These are phyloP conservation scores for Thuja plicata DNA, from an alignment of 83 land plant genomes.

Conservation along the genomic window DNA sequence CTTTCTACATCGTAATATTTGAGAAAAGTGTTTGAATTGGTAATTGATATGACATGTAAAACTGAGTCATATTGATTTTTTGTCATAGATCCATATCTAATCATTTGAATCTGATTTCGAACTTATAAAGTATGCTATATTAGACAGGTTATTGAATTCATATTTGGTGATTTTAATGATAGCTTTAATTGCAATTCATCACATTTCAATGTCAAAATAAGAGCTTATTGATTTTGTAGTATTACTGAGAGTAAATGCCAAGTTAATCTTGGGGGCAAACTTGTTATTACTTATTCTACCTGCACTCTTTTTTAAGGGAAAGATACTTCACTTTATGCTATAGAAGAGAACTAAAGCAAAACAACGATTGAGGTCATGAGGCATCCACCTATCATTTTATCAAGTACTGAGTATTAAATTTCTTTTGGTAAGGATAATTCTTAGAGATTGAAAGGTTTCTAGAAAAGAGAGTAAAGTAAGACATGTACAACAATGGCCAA, in stretches of 20 bases:
- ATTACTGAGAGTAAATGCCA: neutral
- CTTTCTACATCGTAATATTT: neutral
- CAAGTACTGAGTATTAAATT: neutral
- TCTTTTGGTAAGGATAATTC: neutral
- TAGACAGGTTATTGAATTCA: neutral
- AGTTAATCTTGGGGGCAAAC: neutral
- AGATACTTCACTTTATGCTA: neutral
- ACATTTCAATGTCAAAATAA: neutral
- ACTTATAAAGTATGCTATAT: neutral
- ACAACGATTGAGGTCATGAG: neutral
- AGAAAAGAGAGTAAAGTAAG: neutral
- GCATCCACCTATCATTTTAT: slow-evolving; percentile 3
- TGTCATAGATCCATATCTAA: neutral
- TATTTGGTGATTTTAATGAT: neutral
- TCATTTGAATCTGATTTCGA: neutral
- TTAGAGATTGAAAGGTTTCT: neutral
- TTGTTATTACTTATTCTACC: neutral
- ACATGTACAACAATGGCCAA: slow-evolving; percentile 10
- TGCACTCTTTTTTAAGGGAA: neutral
- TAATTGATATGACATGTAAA: neutral
- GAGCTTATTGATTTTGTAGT: neutral
- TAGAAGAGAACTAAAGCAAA: neutral
- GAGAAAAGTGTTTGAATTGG: neutral
- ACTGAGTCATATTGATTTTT: neutral
- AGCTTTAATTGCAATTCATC: neutral